Conservation (phyloP, 1,284 basidiomycete species). For the Papiliotrema nemorosa region DNA sequence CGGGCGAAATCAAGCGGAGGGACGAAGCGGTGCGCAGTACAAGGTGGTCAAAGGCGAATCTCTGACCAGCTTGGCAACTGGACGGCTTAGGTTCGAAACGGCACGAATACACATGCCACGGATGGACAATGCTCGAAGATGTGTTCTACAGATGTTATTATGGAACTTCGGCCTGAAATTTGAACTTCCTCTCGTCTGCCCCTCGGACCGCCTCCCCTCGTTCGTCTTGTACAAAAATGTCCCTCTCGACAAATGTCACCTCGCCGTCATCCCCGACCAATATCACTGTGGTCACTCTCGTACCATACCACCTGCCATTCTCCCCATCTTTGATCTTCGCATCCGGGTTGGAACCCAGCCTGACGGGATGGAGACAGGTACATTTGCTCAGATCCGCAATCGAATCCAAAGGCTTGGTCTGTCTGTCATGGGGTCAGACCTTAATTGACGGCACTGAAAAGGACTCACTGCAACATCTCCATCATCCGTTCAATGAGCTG, state of each 20-base stretch:
- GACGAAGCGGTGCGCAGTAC: no score
- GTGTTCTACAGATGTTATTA: not conserved
- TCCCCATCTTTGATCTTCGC: not conserved
- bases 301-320: slow-evolving; percentile 38
- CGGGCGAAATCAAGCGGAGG: no score
- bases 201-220: slow-evolving; percentile 22
- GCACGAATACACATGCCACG: no score
- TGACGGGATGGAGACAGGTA: slow-evolving; percentile 30
- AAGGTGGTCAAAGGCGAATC: no score
- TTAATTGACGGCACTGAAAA: not conserved
- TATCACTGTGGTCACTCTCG: slow-evolving; percentile 42
- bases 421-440: slow-evolving; percentile 7
- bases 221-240: slow-evolving; percentile 29
- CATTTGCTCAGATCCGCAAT: slow-evolving; percentile 21
- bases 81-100: no score
- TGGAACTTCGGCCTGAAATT: slow-evolving; percentile 13
- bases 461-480: slow-evolving; percentile 37
- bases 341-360: slow-evolving; percentile 13
- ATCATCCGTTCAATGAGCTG: slow-evolving; percentile 37
- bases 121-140: not conserved
- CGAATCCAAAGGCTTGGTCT: slow-evolving; percentile 14
- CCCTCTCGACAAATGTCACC: slow-evolving; percentile 43
- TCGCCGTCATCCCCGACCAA: slow-evolving; percentile 36
- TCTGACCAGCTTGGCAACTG: no score
- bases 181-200: slow-evolving; percentile 18